Percentiles rank a stretch among this genome's conserved stretches.
phyloP scores from a whole-genome alignment of 306 rosid species.

The Trifolium dubium region DNA sequence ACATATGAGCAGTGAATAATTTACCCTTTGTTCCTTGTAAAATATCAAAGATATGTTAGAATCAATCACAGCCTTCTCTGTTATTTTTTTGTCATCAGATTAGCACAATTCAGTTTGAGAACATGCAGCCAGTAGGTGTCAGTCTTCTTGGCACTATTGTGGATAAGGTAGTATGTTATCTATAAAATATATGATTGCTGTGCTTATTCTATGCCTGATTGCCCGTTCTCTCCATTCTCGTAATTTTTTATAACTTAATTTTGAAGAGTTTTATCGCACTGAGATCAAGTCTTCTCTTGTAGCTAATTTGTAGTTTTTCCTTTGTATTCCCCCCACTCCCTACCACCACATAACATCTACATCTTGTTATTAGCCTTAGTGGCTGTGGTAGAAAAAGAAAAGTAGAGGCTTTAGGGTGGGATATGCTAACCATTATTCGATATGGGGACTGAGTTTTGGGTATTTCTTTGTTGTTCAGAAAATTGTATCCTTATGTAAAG shows the following conservation, averaged over 20 bases:
- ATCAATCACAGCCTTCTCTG: constrained; percentile 19
- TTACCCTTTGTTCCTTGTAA: constrained; percentile 29
- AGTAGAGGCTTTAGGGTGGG: constrained; percentile 17
- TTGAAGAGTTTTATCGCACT: background rate
- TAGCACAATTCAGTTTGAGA: constrained; percentile 95
- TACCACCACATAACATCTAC: background rate
- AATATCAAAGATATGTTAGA: constrained; percentile 29
- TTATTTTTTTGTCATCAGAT: constrained; percentile 56
- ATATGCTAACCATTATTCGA: constrained; percentile 6
- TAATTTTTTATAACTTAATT: background rate
- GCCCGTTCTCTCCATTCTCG: constrained; percentile 13
- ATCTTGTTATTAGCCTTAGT: constrained; percentile 3
- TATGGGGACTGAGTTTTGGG: background rate
- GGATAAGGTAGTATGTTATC: constrained; percentile 71
- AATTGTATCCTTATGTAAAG: constrained; percentile 2
- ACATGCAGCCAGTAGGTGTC: constrained; percentile 94
- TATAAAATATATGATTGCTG: constrained; percentile 29
- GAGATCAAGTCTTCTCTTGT: constrained; percentile 2
- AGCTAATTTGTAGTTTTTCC: constrained; percentile 23
- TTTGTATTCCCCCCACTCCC: background rate
- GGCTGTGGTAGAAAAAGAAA: constrained; percentile 17
- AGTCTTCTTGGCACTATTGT: constrained; percentile 79
- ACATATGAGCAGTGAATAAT: constrained; percentile 20
- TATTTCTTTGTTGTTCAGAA: constrained; percentile 6
- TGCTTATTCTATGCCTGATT: constrained; percentile 22